Evolutionary conservation across 2,329 filamentous ascomycete species (phyloP).

Genomic region (Gnomoniopsis sp.): DNA sequence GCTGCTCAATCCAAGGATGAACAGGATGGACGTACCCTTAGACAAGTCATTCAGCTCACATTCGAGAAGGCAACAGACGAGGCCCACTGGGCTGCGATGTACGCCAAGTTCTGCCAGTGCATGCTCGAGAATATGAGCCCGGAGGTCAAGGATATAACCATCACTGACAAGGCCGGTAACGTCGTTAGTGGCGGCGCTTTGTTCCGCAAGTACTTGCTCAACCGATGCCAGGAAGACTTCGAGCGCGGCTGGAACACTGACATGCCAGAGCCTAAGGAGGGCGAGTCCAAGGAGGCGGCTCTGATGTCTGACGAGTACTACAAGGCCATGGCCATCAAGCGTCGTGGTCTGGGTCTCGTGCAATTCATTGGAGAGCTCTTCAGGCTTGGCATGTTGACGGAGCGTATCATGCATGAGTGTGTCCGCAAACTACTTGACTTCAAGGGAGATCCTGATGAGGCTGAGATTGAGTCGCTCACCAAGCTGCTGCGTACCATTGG

Average conservation of each 20-base stretch:
- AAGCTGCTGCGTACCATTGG: slow-evolving; percentile 92
- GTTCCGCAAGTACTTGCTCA: slow-evolving; percentile 98
- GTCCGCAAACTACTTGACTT: slow-evolving; percentile 96
- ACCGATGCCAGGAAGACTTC: slow-evolving; percentile 98
- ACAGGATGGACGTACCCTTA: slow-evolving; percentile 85
- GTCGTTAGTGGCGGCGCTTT: slow-evolving; percentile 88
- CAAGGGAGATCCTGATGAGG: slow-evolving; percentile 87
- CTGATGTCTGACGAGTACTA: slow-evolving; percentile 98
- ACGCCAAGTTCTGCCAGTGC: slow-evolving; percentile 95
- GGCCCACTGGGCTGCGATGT: slow-evolving; percentile 98
- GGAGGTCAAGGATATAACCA: slow-evolving; percentile 92
- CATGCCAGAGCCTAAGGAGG: slow-evolving; percentile 72
- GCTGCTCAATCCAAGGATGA: slow-evolving; percentile 95
- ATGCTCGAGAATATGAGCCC: slow-evolving; percentile 95
- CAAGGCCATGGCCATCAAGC: slow-evolving; percentile 86
- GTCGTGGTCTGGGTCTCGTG: slow-evolving; percentile 93
- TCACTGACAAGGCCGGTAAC: slow-evolving; percentile 84
- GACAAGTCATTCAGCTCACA: slow-evolving; percentile 97
- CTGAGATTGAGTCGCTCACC: slow-evolving; percentile 91
- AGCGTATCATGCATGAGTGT: slow-evolving; percentile 99
- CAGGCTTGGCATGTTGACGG: slow-evolving; percentile 97
- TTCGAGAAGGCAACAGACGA: slow-evolving; percentile 99
- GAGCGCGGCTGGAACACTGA: slow-evolving; percentile 96
- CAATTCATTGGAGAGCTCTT: slow-evolving; percentile 99
- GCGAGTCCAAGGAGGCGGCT: slow-evolving; percentile 64